Conservation (phyloP, 2,329 filamentous ascomycete genomes). For the Trichophyton schoenleinii region DNA sequence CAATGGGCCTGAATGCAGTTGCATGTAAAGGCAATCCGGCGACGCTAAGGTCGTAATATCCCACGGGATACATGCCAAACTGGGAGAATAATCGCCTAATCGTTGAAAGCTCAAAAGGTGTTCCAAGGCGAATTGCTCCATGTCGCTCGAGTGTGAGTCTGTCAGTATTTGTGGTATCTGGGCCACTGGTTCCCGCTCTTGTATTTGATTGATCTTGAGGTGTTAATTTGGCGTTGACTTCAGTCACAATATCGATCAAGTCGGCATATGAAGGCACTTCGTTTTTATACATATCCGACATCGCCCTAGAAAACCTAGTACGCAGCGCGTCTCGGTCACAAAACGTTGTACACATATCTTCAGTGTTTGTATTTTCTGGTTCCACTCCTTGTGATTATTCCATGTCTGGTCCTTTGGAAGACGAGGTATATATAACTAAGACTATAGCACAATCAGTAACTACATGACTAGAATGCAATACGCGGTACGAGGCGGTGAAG, state of each 20-base stretch:
- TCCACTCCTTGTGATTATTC: too few relatives aligned
- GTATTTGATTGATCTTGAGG: neutral
- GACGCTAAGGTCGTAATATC: slow-evolving; percentile 40
- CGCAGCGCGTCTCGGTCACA: slow-evolving; percentile 17
- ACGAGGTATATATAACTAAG: neutral
- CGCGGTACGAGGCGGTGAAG: neutral
- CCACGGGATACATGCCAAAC: slow-evolving; percentile 39
- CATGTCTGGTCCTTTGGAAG: neutral
- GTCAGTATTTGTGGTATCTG: slow-evolving; percentile 10
- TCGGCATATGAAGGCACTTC: slow-evolving; percentile 26
- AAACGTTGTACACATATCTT: neutral
- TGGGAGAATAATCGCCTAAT: slow-evolving; percentile 36
- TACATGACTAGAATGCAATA: neutral
- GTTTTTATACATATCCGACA: slow-evolving; percentile 26
- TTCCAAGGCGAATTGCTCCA: slow-evolving; percentile 41
- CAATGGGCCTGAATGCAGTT: slow-evolving; percentile 39
- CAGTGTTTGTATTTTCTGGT: neutral
- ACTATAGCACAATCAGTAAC: neutral
- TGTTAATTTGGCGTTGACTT: slow-evolving; percentile 17
- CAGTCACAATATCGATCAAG: slow-evolving; percentile 21
- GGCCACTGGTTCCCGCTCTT: neutral
- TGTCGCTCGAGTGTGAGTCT: slow-evolving; percentile 29
- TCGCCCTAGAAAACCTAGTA: slow-evolving; percentile 21
- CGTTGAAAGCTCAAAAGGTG: slow-evolving; percentile 31
- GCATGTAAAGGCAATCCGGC: slow-evolving; percentile 41